Conservation (phyloP, 2,329 filamentous ascomycete genomes). For the Pseudogymnoascus sp. region DNA sequence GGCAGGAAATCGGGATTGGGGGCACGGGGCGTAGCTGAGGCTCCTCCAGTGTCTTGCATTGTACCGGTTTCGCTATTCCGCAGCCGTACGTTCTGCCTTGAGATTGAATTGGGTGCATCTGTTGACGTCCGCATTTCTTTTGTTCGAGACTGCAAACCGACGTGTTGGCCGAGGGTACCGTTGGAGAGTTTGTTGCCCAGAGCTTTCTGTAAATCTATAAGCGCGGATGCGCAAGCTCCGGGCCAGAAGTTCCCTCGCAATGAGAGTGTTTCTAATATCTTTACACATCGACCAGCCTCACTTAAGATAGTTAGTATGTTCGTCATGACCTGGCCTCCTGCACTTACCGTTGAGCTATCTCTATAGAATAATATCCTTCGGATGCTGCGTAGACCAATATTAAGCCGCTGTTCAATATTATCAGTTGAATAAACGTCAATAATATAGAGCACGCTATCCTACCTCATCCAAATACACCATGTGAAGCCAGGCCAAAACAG, state of each 20-base stretch:
- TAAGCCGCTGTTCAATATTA: slow-evolving; percentile 31
- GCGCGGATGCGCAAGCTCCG: slow-evolving; percentile 31
- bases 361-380: slow-evolving; percentile 35
- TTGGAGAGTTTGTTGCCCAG: slow-evolving; percentile 13
- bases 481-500: slow-evolving; percentile 46
- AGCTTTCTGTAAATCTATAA: slow-evolving; percentile 28
- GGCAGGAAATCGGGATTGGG: neutral
- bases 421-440: neutral
- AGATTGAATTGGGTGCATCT: neutral
- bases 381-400: slow-evolving; percentile 44
- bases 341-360: slow-evolving; percentile 35
- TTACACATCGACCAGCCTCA: slow-evolving; percentile 15
- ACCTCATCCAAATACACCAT: slow-evolving; percentile 45
- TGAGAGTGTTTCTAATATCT: slow-evolving; percentile 27
- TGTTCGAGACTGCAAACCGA: neutral
- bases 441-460: neutral
- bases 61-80: neutral
- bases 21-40: neutral
- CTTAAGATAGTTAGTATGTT: neutral
- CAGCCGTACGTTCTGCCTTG: neutral
- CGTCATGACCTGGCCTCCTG: slow-evolving; percentile 15
- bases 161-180: neutral
- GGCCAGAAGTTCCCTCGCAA: slow-evolving; percentile 30
- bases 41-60: neutral
- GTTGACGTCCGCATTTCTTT: neutral